These are phyloP conservation scores for Aspergillus sp. DNA, from an alignment of 2,329 filamentous ascomycete genomes.

Conservation along the genomic window DNA sequence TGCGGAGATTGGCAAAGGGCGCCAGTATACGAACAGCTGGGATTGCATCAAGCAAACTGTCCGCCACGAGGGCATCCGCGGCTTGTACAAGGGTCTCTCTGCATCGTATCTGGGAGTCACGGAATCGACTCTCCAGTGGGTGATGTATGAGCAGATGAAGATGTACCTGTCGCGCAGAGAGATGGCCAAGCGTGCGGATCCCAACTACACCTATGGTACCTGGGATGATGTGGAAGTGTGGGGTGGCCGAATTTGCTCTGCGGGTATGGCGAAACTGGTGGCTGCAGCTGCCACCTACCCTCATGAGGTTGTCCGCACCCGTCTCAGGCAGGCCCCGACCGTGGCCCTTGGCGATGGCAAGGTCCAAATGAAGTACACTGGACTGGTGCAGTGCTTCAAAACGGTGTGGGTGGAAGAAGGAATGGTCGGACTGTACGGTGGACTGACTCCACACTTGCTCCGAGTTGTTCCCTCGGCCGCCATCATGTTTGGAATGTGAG, in stretches of 20 bases:
- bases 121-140: constrained; percentile 89
- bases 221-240: constrained; percentile 75
- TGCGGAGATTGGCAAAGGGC: constrained; percentile 54
- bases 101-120: constrained; percentile 88
- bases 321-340: constrained; percentile 82
- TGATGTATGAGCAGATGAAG: constrained; percentile 92
- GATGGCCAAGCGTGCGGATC: constrained; percentile 52
- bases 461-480: constrained; percentile 86
- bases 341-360: constrained; percentile 59
- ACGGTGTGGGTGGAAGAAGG: constrained; percentile 86
- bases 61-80: constrained; percentile 71
- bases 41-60: constrained; percentile 84
- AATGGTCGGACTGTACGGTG: constrained; percentile 79
- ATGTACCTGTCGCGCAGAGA: constrained; percentile 60
- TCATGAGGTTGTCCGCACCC: constrained; percentile 83
- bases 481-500: constrained; percentile 92
- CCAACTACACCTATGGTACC: constrained; percentile 58
- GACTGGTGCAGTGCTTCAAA: constrained; percentile 81
- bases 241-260: constrained; percentile 74
- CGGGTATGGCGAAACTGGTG: constrained; percentile 71
- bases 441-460: constrained; percentile 85
- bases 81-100: constrained; percentile 84
- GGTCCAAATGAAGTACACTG: constrained; percentile 77
- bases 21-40: constrained; percentile 79
- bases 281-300: constrained; percentile 85